Percentiles rank a stretch among this genome's conserved stretches.
Conservation (phyloP, 331 rosid species). For the Telfairia occidentalis region DNA sequence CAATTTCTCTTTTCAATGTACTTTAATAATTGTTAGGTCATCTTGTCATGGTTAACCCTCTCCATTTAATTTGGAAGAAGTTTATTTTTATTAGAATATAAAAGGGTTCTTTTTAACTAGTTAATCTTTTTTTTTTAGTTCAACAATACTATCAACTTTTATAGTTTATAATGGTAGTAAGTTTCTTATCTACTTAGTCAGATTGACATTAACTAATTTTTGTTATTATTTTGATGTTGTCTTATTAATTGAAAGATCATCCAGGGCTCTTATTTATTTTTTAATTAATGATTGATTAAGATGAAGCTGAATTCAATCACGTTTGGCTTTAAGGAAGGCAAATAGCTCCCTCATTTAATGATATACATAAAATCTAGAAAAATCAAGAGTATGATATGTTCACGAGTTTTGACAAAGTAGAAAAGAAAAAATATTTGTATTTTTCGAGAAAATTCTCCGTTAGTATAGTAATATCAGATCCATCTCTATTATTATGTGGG, state of each 20-base stretch:
- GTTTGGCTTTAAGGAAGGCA: not conserved
- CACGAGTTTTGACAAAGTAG: not conserved
- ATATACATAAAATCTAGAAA: not conserved
- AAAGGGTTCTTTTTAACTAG: no score
- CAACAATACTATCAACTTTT: no score
- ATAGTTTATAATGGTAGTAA: no score
- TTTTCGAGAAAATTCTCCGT: not conserved
- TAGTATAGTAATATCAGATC: not conserved
- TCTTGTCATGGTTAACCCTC: no score
- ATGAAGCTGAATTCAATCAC: not conserved
- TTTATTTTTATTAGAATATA: not conserved
- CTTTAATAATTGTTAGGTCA: no score
- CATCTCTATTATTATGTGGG: not conserved
- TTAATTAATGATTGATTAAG: not conserved
- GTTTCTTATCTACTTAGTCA: no score
- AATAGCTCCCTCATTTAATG: not conserved
- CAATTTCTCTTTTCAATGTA: no score
- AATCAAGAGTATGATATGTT: constrained; percentile 5
- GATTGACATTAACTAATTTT: no score
- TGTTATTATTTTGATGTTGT: not conserved
- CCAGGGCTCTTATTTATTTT: not conserved
- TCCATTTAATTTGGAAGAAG: no score
- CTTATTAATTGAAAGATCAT: not conserved
- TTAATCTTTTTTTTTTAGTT: not conserved
- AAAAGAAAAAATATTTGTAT: not conserved